Base-by-base conservation (phyloP, 2,329 filamentous ascomycete species). In the Fusarium mangiferae region DNA sequence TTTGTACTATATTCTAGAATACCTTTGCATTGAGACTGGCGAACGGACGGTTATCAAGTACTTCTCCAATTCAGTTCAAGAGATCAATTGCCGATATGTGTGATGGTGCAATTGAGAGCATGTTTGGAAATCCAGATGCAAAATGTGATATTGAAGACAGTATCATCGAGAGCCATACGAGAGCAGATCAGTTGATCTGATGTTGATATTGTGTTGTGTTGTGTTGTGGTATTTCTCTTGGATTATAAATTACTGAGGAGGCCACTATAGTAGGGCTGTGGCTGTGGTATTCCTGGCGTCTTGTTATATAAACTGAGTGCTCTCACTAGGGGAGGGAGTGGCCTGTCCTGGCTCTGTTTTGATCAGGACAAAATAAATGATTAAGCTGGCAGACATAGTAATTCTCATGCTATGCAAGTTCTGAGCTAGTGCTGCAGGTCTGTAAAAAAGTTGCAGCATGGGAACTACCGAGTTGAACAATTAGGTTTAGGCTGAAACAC, bases 1-100 rank as follows among this genome's bases (percentile, higher is more conserved):
- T 70, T 80, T 80, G 77, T 68, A 68, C 72, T 80, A 77, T 68
- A 68, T 73, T 72, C 76, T 78, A 79, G 72, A 74, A 73, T 73
- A 75, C 24, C 41, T 58, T 49, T 4, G 75, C 77, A 75, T 75
- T 68, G 64, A 73, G 69, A 63, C 68, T 63, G 68, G 76, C 75
- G 71, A 76, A 74, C 48, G 60, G 64, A 70, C 60, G 33, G 70
- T 70, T 70, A 65, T 62, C n/a, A 44, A 77, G 48, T 62, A 73
- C 70, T 70, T 75, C 71, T 76, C 77, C 74, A 60, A 72, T 73
- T 65, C 63, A 74, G 63, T 64, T 41, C 45, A n/a, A n/a, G 17
- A 20, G 13, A 20, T 52, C 49, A 26, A 6, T 36, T 26, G 3
- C 5, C 15, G n/a, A 15, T 15, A 22, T 52, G 4, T 36, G n/a